Conservation (phyloP, 345 rosid genomes). For the Isatis tinctoria region DNA sequence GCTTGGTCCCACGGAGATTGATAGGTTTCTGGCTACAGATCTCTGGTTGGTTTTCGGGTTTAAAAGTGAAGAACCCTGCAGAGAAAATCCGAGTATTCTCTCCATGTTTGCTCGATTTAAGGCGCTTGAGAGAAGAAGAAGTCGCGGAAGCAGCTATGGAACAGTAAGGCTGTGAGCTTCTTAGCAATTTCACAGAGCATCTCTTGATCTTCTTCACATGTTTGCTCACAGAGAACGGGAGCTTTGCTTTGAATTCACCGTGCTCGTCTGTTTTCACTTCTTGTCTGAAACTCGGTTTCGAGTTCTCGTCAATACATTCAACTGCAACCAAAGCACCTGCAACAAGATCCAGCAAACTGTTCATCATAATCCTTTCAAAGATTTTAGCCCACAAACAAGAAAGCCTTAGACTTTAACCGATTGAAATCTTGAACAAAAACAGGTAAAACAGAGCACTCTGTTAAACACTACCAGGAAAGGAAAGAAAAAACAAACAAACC, state of each 20-base stretch:
- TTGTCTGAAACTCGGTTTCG: conserved; percentile 43
- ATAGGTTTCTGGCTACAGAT: conserved; percentile 61
- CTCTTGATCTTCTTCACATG: conserved; percentile 60
- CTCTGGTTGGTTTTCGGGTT: conserved; percentile 57
- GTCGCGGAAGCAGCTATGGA: conserved; percentile 66
- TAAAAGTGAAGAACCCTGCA: conserved; percentile 90
- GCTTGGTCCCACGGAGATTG: conserved; percentile 8
- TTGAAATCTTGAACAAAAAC: not conserved
- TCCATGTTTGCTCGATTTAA: conserved; percentile 50
- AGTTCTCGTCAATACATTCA: conserved; percentile 55
- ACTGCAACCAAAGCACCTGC: conserved; percentile 81
- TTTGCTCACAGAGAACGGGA: conserved; percentile 66
- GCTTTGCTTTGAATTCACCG: conserved; percentile 61
- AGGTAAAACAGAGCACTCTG: conserved; percentile 3
- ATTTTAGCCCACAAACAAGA: not conserved
- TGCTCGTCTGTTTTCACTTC: conserved; percentile 63
- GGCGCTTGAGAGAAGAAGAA: conserved; percentile 50
- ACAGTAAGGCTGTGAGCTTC: conserved; percentile 72
- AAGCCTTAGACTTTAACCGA: not conserved
- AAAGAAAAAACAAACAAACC: conserved; percentile 35
- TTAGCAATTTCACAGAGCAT: conserved; percentile 63
- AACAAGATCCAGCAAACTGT: not conserved
- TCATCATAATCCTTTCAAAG: not conserved
- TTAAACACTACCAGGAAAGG: not conserved
- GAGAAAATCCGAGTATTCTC: conserved; percentile 53